Conservation (phyloP, 495 filamentous ascomycete species). For the Tuber umbilicatum region DNA sequence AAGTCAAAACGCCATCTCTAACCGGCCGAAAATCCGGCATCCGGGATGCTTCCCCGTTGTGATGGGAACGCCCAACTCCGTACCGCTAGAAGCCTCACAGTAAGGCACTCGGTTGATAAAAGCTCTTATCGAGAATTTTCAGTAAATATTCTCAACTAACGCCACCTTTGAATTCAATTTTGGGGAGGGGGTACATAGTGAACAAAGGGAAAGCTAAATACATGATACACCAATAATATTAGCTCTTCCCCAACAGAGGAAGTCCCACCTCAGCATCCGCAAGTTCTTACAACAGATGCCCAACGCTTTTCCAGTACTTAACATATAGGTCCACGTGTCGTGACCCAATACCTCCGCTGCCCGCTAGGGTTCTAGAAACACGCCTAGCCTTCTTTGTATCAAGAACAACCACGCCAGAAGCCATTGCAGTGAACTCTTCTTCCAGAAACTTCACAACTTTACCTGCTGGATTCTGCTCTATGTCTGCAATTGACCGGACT, state of each 20-base stretch:
- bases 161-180: background rate
- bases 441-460: slow-evolving; percentile 37
- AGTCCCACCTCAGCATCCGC: background rate
- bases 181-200: background rate
- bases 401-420: slow-evolving; percentile 34
- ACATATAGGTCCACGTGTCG: slow-evolving; percentile 37
- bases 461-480: slow-evolving; percentile 29
- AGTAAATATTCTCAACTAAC: background rate
- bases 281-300: slow-evolving; percentile 17
- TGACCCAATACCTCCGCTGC: slow-evolving; percentile 26
- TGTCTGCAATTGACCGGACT: slow-evolving; percentile 27
- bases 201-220: background rate
- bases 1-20: background rate
- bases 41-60: background rate
- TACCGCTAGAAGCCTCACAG: background rate
- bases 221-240: background rate
- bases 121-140: background rate
- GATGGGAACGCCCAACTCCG: background rate
- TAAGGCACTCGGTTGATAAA: background rate
- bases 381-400: slow-evolving; percentile 32
- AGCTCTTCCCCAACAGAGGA: background rate
- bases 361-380: slow-evolving; percentile 27
- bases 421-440: slow-evolving; percentile 38
- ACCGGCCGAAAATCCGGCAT: background rate
- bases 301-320: slow-evolving; percentile 34